These are phyloP conservation scores for Oehlia diaphana DNA, from an alignment of 192 early-diverging fungal genomes.

Conservation along the genomic window DNA sequence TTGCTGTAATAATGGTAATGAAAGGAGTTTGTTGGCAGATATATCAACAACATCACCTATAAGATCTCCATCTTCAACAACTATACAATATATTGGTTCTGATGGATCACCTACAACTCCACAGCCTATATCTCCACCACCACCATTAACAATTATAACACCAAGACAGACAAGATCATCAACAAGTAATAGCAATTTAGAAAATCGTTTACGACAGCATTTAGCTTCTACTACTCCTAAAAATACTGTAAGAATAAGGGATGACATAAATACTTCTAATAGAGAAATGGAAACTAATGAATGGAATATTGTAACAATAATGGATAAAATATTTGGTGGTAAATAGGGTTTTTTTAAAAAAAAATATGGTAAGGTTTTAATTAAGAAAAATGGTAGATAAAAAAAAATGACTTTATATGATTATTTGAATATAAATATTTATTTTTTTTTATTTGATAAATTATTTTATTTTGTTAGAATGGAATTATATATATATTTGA, in stretches of 20 bases:
- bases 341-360: background rate
- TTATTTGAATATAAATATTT: too few relatives aligned
- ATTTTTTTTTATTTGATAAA: too few relatives aligned
- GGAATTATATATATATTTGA: too few relatives aligned
- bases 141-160: constrained; percentile 15
- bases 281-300: background rate
- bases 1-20: background rate
- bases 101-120: background rate
- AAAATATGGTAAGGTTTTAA: background rate
- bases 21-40: background rate
- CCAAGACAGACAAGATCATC: constrained; percentile 1
- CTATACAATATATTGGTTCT: background rate
- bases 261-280: background rate
- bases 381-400: background rate
- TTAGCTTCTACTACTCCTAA: background rate
- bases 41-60: constrained; percentile 14
- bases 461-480: too few relatives aligned
- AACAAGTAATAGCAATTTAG: constrained; percentile 3
- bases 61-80: constrained; percentile 21
- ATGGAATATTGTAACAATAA: background rate
- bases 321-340: background rate
- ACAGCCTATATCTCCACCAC: constrained; percentile 3
- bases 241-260: background rate
- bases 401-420: too few relatives aligned
- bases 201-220: constrained; percentile 26